Evolutionary conservation across 495 filamentous ascomycete genomes (phyloP).

Genomic region (Hyaloscypha bicolor): DNA sequence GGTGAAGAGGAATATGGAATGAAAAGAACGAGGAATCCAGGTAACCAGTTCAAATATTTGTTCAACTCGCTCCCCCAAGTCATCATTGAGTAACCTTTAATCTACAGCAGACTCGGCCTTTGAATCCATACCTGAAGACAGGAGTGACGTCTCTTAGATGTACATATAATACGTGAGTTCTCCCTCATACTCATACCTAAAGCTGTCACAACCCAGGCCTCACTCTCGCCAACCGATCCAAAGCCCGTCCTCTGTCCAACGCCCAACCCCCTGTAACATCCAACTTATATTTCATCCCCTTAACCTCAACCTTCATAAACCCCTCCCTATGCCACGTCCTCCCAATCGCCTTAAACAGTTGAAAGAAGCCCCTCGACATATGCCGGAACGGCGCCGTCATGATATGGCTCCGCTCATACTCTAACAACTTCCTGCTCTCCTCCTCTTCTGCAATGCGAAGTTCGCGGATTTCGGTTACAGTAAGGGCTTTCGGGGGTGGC

Average conservation of each 20-base stretch:
- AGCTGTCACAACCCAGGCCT: constrained; percentile 6
- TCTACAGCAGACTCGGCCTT: too few relatives aligned
- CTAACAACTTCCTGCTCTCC: constrained; percentile 25
- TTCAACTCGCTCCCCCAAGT: too few relatives aligned
- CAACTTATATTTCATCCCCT: constrained; percentile 43
- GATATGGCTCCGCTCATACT: constrained; percentile 47
- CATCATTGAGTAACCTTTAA: too few relatives aligned
- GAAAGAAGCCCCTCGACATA: constrained; percentile 33
- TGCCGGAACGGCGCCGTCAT: constrained; percentile 55
- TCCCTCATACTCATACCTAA: not conserved
- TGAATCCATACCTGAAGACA: too few relatives aligned
- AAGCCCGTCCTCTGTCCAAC: constrained; percentile 50
- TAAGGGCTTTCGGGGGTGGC: not conserved
- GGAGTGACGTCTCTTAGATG: not conserved
- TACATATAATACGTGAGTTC: constrained; percentile 2
- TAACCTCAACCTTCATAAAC: constrained; percentile 37
- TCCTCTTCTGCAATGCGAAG: constrained; percentile 36
- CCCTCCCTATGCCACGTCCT: constrained; percentile 49
- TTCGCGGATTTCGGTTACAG: constrained; percentile 22
- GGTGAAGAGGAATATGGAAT: too few relatives aligned
- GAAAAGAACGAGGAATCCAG: too few relatives aligned
- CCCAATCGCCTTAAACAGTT: constrained; percentile 37
- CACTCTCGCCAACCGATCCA: constrained; percentile 48
- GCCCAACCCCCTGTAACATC: constrained; percentile 52
- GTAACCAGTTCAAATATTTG: too few relatives aligned